Percentiles rank a stretch among this genome's conserved stretches.
These are phyloP conservation scores for Goffeauzyma gilvescens DNA, from an alignment of 768 basidiomycete genomes.

Conservation along the genomic window DNA sequence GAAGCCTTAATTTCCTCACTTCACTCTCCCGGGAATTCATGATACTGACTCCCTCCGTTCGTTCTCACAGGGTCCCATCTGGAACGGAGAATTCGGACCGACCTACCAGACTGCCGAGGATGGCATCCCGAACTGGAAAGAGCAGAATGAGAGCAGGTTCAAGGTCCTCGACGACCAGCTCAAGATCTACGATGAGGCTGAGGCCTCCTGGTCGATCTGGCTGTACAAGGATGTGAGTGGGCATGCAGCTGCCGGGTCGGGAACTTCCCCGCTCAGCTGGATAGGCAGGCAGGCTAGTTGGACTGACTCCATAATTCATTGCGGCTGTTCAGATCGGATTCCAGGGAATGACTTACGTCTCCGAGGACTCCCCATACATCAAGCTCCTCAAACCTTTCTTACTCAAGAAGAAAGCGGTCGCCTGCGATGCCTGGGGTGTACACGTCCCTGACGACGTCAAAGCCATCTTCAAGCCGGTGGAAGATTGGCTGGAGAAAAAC, in stretches of 20 bases:
- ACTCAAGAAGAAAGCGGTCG: slow-evolving; percentile 53
- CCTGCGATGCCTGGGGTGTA: slow-evolving; percentile 66
- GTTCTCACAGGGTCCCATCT: neutral
- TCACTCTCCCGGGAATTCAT: neutral
- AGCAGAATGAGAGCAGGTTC: slow-evolving; percentile 48
- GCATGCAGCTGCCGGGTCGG: too few species aligned
- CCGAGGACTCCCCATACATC: slow-evolving; percentile 53
- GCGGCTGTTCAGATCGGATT: slow-evolving; percentile 36
- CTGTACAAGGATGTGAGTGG: slow-evolving; percentile 42
- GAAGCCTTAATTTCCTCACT: slow-evolving; percentile 8
- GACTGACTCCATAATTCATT: too few species aligned
- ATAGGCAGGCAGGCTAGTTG: too few species aligned
- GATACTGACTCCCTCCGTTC: too few species aligned
- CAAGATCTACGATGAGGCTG: slow-evolving; percentile 46
- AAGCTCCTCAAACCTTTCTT: slow-evolving; percentile 49
- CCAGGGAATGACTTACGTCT: slow-evolving; percentile 64
- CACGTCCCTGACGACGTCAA: slow-evolving; percentile 48
- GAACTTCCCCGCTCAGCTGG: too few species aligned
- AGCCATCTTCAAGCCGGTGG: slow-evolving; percentile 46
- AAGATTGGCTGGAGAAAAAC: slow-evolving; percentile 35
- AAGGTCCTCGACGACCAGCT: slow-evolving; percentile 55
- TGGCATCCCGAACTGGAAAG: slow-evolving; percentile 44
- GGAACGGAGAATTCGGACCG: slow-evolving; percentile 60
- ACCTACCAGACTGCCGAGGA: slow-evolving; percentile 40
- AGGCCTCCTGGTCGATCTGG: slow-evolving; percentile 56